Evolutionary conservation across 2,329 filamentous ascomycete species (phyloP).

Genomic region (Phialophora verrucosa): DNA sequence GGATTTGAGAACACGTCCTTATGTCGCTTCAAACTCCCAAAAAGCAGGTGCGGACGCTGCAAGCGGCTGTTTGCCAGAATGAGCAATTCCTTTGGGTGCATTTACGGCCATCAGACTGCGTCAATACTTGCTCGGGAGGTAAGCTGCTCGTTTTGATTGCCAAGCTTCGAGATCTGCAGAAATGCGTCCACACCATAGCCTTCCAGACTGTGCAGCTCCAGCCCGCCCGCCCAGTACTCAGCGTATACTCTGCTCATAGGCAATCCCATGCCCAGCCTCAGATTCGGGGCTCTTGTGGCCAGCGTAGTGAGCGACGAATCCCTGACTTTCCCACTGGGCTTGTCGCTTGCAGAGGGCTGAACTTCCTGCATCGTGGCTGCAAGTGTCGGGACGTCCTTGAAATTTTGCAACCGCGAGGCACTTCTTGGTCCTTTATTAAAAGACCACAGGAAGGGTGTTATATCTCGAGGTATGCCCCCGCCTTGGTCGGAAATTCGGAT

Average conservation of each 20-base stretch:
- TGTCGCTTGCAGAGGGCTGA: slow-evolving; percentile 39
- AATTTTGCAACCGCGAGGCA: slow-evolving; percentile 77
- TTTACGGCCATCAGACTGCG: slow-evolving; percentile 61
- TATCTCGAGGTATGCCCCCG: slow-evolving; percentile 83
- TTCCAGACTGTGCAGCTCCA: slow-evolving; percentile 90
- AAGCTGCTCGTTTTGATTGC: slow-evolving; percentile 97
- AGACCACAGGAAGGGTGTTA: slow-evolving; percentile 91
- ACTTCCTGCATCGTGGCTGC: slow-evolving; percentile 88
- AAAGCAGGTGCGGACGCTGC: background rate
- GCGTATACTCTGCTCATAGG: slow-evolving; percentile 94
- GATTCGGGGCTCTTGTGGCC: slow-evolving; percentile 80
- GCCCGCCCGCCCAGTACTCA: slow-evolving; percentile 94
- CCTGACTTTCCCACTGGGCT: slow-evolving; percentile 44
- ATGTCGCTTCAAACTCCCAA: background rate
- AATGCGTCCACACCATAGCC: slow-evolving; percentile 97
- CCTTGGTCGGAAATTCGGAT: slow-evolving; percentile 95
- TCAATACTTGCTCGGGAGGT: slow-evolving; percentile 78
- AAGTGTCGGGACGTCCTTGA: slow-evolving; percentile 85
- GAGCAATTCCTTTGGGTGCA: background rate
- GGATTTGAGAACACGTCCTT: background rate
- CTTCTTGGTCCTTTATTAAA: slow-evolving; percentile 91
- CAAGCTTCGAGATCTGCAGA: slow-evolving; percentile 91
- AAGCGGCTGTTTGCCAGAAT: background rate
- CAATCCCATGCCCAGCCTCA: slow-evolving; percentile 88
- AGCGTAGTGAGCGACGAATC: slow-evolving; percentile 77